A percentile compares a stretch with the other conserved stretches of the same genome.
phyloP scores from a whole-genome alignment of 495 filamentous ascomycete species.

The Elasticomyces elasticus region DNA sequence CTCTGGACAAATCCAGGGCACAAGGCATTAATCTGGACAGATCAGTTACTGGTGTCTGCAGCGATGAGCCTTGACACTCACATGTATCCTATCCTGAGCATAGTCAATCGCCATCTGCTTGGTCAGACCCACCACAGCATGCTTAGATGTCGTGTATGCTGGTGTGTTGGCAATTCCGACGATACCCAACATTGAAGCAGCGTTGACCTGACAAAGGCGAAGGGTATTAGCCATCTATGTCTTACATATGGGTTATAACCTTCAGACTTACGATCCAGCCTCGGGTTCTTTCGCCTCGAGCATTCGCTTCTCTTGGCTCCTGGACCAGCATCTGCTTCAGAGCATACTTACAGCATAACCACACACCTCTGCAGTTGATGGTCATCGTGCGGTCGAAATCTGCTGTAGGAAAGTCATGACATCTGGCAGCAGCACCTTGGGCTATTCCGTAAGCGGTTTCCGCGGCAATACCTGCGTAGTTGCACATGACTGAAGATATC shows the following conservation, averaged over 20 bases:
- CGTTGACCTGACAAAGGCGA: too few species aligned
- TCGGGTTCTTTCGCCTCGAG: slow-evolving; percentile 19
- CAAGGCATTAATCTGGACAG: slow-evolving; percentile 6
- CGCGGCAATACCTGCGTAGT: slow-evolving; percentile 19
- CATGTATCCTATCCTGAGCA: slow-evolving; percentile 17
- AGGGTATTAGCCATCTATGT: too few species aligned
- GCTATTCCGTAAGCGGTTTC: not conserved
- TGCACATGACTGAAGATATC: too few species aligned
- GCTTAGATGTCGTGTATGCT: slow-evolving; percentile 12
- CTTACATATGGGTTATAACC: too few species aligned
- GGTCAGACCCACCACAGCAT: slow-evolving; percentile 21
- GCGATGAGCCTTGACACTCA: not conserved
- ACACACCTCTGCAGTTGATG: slow-evolving; percentile 23
- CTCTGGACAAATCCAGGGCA: slow-evolving; percentile 18
- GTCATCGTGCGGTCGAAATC: slow-evolving; percentile 12
- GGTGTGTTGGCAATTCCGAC: slow-evolving; percentile 4
- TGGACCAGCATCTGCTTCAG: slow-evolving; percentile 24
- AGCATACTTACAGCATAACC: slow-evolving; percentile 22
- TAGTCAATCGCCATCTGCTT: slow-evolving; percentile 24
- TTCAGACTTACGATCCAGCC: slow-evolving; percentile 22
- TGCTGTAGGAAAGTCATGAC: slow-evolving; percentile 1
- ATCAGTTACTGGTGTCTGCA: not conserved
- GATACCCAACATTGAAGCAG: slow-evolving; percentile 13
- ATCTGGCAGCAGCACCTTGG: not conserved
- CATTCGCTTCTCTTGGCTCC: slow-evolving; percentile 18